Evolutionary conservation across 495 filamentous ascomycete genomes (phyloP).

Genomic region (Aspergillus nanangensis): DNA sequence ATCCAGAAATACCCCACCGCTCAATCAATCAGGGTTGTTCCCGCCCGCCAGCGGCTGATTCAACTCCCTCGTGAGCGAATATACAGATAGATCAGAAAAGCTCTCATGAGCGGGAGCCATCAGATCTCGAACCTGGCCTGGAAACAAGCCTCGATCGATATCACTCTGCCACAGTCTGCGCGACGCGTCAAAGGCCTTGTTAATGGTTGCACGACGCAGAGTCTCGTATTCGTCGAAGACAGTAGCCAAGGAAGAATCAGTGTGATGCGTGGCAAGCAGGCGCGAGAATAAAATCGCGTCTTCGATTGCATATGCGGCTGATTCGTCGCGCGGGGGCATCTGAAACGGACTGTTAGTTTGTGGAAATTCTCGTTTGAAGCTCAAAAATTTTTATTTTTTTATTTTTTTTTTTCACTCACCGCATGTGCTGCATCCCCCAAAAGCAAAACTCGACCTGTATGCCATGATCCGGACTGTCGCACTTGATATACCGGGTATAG

Average conservation of each 20-base stretch:
- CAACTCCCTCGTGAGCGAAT: conserved; percentile 12
- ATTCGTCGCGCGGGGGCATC: conserved; percentile 51
- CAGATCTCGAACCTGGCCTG: conserved; percentile 7
- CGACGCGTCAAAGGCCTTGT: conserved; percentile 39
- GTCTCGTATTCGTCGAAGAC: conserved; percentile 39
- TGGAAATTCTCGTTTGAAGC: no score
- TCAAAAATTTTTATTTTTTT: no score
- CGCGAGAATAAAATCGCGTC: conserved; percentile 44
- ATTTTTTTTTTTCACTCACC: no score
- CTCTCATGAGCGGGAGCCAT: conserved; percentile 11
- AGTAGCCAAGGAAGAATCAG: conserved; percentile 16
- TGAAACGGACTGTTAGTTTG: conserved; percentile 5
- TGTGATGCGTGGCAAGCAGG: conserved; percentile 16
- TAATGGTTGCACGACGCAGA: conserved; percentile 32
- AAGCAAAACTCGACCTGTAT: conserved; percentile 34
- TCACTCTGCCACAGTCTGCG: conserved; percentile 35
- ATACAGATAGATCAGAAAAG: conserved; percentile 16
- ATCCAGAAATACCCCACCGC: no score
- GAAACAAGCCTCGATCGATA: conserved; percentile 36
- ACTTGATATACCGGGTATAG: conserved; percentile 49
- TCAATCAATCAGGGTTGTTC: no score
- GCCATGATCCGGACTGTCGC: conserved; percentile 37
- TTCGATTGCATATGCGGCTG: conserved; percentile 46
- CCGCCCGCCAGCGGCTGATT: no score
- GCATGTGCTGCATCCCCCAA: conserved; percentile 41